Evolutionary conservation across 129 eudicot genomes (phyloP).

Genomic region (Arctium lappa): DNA sequence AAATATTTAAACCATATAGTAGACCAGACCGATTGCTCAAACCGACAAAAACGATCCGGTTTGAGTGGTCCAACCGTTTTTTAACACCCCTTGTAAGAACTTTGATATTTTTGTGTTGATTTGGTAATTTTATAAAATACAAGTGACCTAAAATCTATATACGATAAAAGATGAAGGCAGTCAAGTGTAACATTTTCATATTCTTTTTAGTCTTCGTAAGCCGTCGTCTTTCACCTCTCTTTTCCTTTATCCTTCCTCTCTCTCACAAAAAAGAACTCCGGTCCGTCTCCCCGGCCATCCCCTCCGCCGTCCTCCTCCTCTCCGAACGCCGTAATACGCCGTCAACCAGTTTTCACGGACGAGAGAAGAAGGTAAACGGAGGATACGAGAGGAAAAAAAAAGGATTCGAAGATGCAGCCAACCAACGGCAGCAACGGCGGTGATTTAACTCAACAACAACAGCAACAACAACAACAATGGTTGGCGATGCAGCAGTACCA

Average conservation of each 20-base stretch:
- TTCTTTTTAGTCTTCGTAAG: constrained; percentile 41
- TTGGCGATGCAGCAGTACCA: constrained; percentile 40
- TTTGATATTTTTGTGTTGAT: not conserved
- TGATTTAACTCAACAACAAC: constrained; percentile 46
- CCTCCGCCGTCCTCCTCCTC: constrained; percentile 25
- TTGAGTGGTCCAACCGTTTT: too few relatives aligned
- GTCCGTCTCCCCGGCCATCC: constrained; percentile 23
- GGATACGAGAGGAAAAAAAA: constrained; percentile 8
- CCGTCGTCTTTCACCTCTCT: constrained; percentile 49
- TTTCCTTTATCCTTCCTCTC: constrained; percentile 30
- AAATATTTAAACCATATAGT: too few relatives aligned
- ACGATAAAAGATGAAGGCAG: not conserved
- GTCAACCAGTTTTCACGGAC: not conserved
- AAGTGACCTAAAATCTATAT: not conserved
- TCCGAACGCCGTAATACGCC: not conserved
- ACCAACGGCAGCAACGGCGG: constrained; percentile 35
- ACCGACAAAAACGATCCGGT: too few relatives aligned
- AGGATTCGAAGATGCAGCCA: constrained; percentile 31
- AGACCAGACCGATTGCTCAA: too few relatives aligned
- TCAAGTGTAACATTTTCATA: not conserved
- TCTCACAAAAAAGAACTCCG: not conserved
- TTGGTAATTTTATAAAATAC: not conserved
- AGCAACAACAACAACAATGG: constrained; percentile 38
- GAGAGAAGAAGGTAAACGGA: not conserved
- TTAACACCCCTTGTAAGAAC: too few relatives aligned